Evolutionary conservation across 352 stramenopile species (phyloP), one percentile per base, ranked within the genome.

Genomic region (Phytophthora boehmeriae): DNA sequence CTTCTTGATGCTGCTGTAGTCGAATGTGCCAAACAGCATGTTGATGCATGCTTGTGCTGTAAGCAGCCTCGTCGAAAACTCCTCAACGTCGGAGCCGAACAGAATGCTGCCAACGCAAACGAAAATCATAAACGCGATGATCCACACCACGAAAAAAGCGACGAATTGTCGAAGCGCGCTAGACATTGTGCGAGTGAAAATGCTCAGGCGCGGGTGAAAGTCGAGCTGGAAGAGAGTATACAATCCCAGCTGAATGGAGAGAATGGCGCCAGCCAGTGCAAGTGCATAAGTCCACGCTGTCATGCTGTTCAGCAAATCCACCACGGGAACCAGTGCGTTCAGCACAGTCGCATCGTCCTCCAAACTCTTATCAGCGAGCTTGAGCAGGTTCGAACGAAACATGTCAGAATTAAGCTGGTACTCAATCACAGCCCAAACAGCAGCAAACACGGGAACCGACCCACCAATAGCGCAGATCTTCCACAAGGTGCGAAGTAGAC

Each of bases 11-110:
- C 59, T 71, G 4, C 46, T 34, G 46, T 77, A 84, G 55, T 86
- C 72, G 32, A 88, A 86, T 23, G 68, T 76, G 0, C 74, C 74
- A 36, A 88, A 86, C 2, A 83, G 62, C 71, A 88, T 84, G 53
- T 86, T 80, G 20, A 86, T 72, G 30, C 78, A 85, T 8, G 76
- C 73, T 23, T 76, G 63, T 19, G 75, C 65, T 0, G 76, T 63
- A 4, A 66, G 48, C 4, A 44, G 25, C 1, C 80, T 32, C 1
- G 76, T 76, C 2, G 73, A 73, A 44, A 89, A 89, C 5, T 58
- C 47, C 8, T 66, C 47, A 5, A 86, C 74, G 22, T 71, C 66
- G 17, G 74, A 63, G 4, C 76, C 79, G 19, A 89, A 89, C 1
- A 86, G 62, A 25, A 86, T 43, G 4, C 54, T 74, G 0, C 79